Evolutionary conservation across 2,329 filamentous ascomycete genomes (phyloP).

Genomic region (Aspergillus pseudotamarii): DNA sequence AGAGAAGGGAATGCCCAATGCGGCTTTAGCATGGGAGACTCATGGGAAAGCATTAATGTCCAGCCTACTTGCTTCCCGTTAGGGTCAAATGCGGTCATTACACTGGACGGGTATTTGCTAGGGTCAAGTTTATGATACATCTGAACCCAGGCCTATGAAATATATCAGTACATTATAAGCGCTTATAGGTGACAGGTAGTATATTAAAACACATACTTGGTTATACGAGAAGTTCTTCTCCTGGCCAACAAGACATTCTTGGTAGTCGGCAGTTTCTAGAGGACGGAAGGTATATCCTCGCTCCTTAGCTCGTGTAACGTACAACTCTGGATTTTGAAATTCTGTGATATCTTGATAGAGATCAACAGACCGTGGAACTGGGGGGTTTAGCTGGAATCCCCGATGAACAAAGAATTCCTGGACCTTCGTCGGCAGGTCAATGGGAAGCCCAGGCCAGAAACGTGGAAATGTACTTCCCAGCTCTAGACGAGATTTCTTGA

Average conservation of each 20-base stretch:
- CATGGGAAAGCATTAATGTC: constrained; percentile 48
- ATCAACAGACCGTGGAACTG: constrained; percentile 37
- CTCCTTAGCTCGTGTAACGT: constrained; percentile 39
- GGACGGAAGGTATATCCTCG: constrained; percentile 40
- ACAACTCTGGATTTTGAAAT: constrained; percentile 38
- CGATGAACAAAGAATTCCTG: constrained; percentile 48
- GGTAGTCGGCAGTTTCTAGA: constrained; percentile 39
- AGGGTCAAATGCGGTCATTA: constrained; percentile 47
- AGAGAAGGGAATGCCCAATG: constrained; percentile 47
- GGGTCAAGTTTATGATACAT: constrained; percentile 42
- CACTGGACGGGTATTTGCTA: constrained; percentile 39
- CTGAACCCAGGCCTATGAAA: constrained; percentile 44
- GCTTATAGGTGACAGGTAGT: not conserved
- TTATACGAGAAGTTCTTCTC: constrained; percentile 43
- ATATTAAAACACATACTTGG: constrained; percentile 26
- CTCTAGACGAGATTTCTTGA: constrained; percentile 27
- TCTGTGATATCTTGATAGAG: constrained; percentile 43
- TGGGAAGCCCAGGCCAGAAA: constrained; percentile 51
- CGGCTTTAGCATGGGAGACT: constrained; percentile 31
- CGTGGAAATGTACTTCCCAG: constrained; percentile 43
- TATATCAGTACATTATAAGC: not conserved
- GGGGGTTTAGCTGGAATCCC: constrained; percentile 38
- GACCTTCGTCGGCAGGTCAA: constrained; percentile 36
- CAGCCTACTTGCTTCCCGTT: constrained; percentile 46
- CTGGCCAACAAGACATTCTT: constrained; percentile 44